Conservation (phyloP, 1,284 basidiomycete genomes). For the Somion occarium region DNA sequence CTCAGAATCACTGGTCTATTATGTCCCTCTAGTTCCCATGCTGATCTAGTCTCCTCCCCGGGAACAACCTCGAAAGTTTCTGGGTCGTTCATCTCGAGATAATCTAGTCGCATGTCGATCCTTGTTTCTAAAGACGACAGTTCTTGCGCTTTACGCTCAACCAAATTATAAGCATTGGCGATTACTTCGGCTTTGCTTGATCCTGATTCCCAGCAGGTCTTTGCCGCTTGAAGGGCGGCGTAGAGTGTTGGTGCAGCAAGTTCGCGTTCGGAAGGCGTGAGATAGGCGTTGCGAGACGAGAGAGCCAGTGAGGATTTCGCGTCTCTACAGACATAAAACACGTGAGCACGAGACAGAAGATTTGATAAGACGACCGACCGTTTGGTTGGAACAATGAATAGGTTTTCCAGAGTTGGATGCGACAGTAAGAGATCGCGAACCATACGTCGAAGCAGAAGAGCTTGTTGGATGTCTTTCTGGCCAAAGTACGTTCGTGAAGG, state of each 20-base stretch:
- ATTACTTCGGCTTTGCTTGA: conserved; percentile 53
- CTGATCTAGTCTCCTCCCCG: conserved; percentile 27
- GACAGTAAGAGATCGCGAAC: conserved; percentile 78
- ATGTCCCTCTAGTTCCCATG: conserved; percentile 21
- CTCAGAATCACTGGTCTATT: conserved; percentile 69
- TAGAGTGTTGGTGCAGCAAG: conserved; percentile 71
- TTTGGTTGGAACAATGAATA: conserved; percentile 83
- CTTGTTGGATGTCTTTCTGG: conserved; percentile 98
- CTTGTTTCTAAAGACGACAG: conserved; percentile 19
- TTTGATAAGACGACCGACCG: conserved; percentile 34
- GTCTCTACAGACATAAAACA: conserved; percentile 25
- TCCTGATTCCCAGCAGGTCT: conserved; percentile 48
- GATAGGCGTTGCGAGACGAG: conserved; percentile 89
- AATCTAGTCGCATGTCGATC: conserved; percentile 72
- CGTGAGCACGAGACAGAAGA: background rate
- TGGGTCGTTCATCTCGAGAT: conserved; percentile 86
- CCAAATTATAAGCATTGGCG: conserved; percentile 31
- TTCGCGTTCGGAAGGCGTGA: conserved; percentile 58
- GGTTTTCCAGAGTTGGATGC: conserved; percentile 63
- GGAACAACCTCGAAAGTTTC: conserved; percentile 63
- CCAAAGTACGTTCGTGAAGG: conserved; percentile 94
- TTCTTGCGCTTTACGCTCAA: conserved; percentile 1
- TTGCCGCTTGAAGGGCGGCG: conserved; percentile 59
- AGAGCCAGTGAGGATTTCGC: conserved; percentile 70
- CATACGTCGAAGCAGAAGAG: conserved; percentile 82